Evolutionary conservation across 2,329 filamentous ascomycete genomes (phyloP), one percentile per base, ranked within the genome.

Genomic region (Emergomyces africanus): DNA sequence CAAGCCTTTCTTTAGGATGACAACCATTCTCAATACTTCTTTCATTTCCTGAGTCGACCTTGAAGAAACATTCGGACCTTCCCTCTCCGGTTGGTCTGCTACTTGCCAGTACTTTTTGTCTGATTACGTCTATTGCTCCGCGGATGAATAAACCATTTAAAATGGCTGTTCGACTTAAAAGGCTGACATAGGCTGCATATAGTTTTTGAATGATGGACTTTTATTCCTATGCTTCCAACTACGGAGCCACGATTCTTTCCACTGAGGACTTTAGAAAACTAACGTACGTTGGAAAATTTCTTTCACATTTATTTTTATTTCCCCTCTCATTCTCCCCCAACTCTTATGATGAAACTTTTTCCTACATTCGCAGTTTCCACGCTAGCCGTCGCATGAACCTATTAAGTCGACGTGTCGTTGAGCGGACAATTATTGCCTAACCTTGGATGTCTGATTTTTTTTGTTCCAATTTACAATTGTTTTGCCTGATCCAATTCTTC

Each of bases 51-150:
- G 82, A 86, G 71, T 84, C 83, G 83, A 78, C 82, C 82, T 77
- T 85, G 83, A 85, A 79, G 81, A 84, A 79, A 79, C 69, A 77
- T 74, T 77, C 72, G 79, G 81, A 82, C 77, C 76, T 74, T 76
- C 78, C 78, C 78, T 83, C 81, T 79, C 81, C 79, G 78, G 81
- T 79, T 74, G 75, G 78, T 79, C 82, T 83, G 83, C 80, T 85
- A 85, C 83, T 86, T 83, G 83, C 83, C 83, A 86, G 83, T 85
- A 85, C 78, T 75, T 75, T 75, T 80, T 81, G 82, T 84, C 83
- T 85, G 83, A 86, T 76, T 59, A 60, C 25, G 39, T 35, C 33
- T 33, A 28, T 28, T 20, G 5, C 30, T 14, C 1, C 28, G 3
- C 8, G 18, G 5, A 15, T n/a, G 46, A 8, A 9, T 54, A 5